Evolutionary conservation across 1,284 basidiomycete species (phyloP).

Genomic region (Athelia psychrophila): DNA sequence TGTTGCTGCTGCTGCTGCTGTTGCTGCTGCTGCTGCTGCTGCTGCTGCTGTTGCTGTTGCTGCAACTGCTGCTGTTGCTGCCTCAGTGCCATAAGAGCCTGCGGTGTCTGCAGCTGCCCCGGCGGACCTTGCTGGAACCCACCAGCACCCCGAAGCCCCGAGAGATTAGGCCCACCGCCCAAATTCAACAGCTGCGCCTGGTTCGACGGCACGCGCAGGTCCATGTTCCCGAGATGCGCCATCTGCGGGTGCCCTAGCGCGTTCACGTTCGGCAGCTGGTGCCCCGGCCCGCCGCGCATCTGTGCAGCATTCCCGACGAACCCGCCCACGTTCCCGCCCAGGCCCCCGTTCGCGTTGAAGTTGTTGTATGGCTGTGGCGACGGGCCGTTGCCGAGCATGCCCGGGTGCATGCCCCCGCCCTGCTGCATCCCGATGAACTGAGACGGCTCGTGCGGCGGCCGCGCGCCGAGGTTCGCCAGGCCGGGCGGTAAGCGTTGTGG

Average conservation of each 20-base stretch:
- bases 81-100: conserved; percentile 36
- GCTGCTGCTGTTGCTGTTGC: conserved; percentile 34
- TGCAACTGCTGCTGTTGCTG: conserved; percentile 37
- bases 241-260: conserved; percentile 33
- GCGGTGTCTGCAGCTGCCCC: conserved; percentile 31
- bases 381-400: conserved; percentile 43
- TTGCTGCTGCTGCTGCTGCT: conserved; percentile 36
- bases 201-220: conserved; percentile 44
- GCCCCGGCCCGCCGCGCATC: conserved; percentile 48
- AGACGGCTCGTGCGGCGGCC: conserved; percentile 73
- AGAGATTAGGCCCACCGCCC: conserved; percentile 25
- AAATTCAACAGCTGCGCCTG: conserved; percentile 43
- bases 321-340: conserved; percentile 24
- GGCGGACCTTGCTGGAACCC: conserved; percentile 48
- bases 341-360: conserved; percentile 38
- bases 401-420: conserved; percentile 38
- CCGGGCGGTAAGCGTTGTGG: conserved; percentile 74
- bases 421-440: conserved; percentile 44
- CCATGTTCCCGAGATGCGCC: conserved; percentile 48
- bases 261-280: conserved; percentile 47
- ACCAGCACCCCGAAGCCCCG: conserved; percentile 37
- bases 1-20: conserved; percentile 36
- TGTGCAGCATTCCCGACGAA: conserved; percentile 28
- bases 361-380: conserved; percentile 51
- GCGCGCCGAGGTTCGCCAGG: conserved; percentile 75